A percentile compares a stretch with the other conserved stretches of the same genome.
Conservation (phyloP, 345 rosid species). For the Aquilaria sinensis region DNA sequence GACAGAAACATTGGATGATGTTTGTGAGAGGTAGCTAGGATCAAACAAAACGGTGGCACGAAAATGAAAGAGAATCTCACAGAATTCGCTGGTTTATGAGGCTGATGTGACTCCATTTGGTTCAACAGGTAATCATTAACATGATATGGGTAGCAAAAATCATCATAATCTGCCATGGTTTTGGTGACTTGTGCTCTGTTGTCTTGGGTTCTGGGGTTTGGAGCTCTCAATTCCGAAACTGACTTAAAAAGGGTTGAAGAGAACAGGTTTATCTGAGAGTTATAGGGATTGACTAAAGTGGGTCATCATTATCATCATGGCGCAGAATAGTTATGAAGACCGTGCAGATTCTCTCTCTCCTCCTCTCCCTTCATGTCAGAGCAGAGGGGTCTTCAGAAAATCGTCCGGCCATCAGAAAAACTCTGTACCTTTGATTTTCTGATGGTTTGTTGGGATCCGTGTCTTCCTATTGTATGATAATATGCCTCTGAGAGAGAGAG, state of each 20-base stretch:
- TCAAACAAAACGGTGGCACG: not conserved
- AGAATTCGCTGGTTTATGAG: conserved; percentile 13
- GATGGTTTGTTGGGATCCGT: conserved; percentile 45
- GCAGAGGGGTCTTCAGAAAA: conserved; percentile 28
- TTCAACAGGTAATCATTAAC: conserved; percentile 15
- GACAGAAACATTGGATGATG: conserved; percentile 11
- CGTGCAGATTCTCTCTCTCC: conserved; percentile 32
- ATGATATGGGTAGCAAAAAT: conserved; percentile 21
- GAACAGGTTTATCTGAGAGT: conserved; percentile 24
- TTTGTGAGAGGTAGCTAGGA: not conserved
- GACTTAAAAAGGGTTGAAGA: conserved; percentile 9
- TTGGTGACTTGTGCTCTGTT: not conserved
- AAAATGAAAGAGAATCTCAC: conserved; percentile 20
- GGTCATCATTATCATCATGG: conserved; percentile 11
- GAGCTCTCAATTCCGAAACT: conserved; percentile 16
- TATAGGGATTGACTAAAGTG: conserved; percentile 35
- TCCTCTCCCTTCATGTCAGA: conserved; percentile 25
- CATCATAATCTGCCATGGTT: conserved; percentile 21
- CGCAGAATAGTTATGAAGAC: conserved; percentile 2
- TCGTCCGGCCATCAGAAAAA: conserved; percentile 26
- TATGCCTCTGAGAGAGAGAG: conserved; percentile 23
- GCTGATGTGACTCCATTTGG: conserved; percentile 19
- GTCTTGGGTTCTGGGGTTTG: not conserved
- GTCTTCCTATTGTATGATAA: conserved; percentile 28
- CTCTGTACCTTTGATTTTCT: conserved; percentile 33